Conservation (phyloP, 495 filamentous ascomycete genomes). For the Daldinia vernicosa region DNA sequence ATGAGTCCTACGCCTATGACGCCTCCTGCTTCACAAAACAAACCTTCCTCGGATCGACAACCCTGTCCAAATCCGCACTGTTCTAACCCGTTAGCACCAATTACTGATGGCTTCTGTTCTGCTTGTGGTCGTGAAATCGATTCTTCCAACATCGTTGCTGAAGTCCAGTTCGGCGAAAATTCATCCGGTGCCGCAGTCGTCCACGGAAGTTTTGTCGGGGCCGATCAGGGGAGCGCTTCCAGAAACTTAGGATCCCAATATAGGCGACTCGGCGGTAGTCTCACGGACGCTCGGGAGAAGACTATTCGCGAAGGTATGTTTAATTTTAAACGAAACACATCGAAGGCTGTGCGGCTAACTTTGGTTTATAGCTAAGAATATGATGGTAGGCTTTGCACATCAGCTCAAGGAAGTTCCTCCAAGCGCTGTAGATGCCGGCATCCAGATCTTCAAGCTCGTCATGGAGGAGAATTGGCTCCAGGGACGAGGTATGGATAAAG, state of each 20-base stretch:
- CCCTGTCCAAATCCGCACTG: slow-evolving; percentile 45
- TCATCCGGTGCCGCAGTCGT: slow-evolving; percentile 86
- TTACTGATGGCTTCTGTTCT: slow-evolving; percentile 71
- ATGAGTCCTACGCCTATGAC: slow-evolving; percentile 30
- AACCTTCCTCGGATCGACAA: slow-evolving; percentile 29
- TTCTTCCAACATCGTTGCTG: slow-evolving; percentile 86
- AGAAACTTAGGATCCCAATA: slow-evolving; percentile 59
- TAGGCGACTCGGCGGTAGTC: slow-evolving; percentile 53
- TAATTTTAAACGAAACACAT: not conserved
- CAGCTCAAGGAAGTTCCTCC: slow-evolving; percentile 64
- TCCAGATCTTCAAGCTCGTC: slow-evolving; percentile 80
- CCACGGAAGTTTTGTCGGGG: slow-evolving; percentile 86
- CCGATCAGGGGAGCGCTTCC: slow-evolving; percentile 70
- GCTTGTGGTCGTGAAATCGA: slow-evolving; percentile 84
- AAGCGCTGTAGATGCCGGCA: slow-evolving; percentile 66
- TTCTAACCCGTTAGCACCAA: slow-evolving; percentile 45
- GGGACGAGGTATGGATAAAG: slow-evolving; percentile 83
- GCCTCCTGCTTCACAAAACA: slow-evolving; percentile 20
- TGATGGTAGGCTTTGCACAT: slow-evolving; percentile 56
- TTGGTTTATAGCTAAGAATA: slow-evolving; percentile 41
- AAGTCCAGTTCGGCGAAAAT: slow-evolving; percentile 88
- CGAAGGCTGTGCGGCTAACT: slow-evolving; percentile 11
- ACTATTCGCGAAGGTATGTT: slow-evolving; percentile 70
- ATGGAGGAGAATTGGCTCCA: slow-evolving; percentile 82
- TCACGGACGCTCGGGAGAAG: slow-evolving; percentile 67